Percentiles rank a stretch among this genome's conserved stretches.
These are phyloP conservation scores for Hymenoscyphus fraxineus DNA, from an alignment of 2,329 filamentous ascomycete species.

Conservation along the genomic window DNA sequence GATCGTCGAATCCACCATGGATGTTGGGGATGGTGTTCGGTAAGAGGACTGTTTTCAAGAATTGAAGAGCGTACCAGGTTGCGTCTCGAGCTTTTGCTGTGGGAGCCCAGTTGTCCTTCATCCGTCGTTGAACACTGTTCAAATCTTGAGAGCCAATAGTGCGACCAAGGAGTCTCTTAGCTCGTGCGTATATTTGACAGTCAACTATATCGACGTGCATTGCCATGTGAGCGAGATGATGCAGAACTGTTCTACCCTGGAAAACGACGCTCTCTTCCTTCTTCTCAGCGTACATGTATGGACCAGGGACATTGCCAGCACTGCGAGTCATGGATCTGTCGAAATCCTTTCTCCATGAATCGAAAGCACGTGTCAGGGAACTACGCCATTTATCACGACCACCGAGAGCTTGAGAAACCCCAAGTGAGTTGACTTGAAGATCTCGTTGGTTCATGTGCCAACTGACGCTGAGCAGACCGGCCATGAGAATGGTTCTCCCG, in stretches of 20 bases:
- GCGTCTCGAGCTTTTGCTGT: slow-evolving; percentile 85
- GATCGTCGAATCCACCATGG: slow-evolving; percentile 32
- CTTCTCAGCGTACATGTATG: slow-evolving; percentile 54
- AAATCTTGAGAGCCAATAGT: slow-evolving; percentile 81
- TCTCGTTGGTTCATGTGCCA: slow-evolving; percentile 98
- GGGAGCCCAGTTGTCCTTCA: slow-evolving; percentile 86
- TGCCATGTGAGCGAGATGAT: slow-evolving; percentile 94
- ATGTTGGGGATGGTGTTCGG: slow-evolving; percentile 47
- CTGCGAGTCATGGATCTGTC: slow-evolving; percentile 69
- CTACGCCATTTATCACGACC: slow-evolving; percentile 89
- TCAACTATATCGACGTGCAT: slow-evolving; percentile 98
- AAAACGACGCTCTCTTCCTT: slow-evolving; percentile 69
- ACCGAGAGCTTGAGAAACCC: slow-evolving; percentile 73
- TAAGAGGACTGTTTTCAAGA: slow-evolving; percentile 79
- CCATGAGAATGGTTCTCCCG: slow-evolving; percentile 89
- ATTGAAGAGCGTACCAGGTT: slow-evolving; percentile 86
- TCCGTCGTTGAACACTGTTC: slow-evolving; percentile 71
- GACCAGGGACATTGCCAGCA: slow-evolving; percentile 45
- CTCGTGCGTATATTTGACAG: slow-evolving; percentile 90
- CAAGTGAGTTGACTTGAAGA: slow-evolving; percentile 83
- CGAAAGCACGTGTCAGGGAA: slow-evolving; percentile 81
- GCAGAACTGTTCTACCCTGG: slow-evolving; percentile 82
- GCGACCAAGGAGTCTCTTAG: slow-evolving; percentile 78
- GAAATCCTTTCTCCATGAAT: slow-evolving; percentile 90
- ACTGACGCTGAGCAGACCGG: slow-evolving; percentile 84